Conservation (phyloP, 148 eudicot species). For the Fagopyrum tataricum region DNA sequence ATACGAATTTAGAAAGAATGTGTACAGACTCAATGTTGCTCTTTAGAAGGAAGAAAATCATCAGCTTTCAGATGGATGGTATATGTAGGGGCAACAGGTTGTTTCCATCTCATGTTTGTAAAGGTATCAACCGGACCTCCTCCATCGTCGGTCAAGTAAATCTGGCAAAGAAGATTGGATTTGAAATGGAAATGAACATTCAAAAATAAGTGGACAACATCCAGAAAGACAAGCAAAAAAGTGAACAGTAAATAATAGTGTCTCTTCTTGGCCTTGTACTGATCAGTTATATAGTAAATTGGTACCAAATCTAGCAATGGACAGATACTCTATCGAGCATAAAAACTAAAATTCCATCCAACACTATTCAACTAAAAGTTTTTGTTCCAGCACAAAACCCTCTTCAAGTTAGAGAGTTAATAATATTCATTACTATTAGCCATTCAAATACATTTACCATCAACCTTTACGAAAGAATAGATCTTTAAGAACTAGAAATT, state of each 20-base stretch:
- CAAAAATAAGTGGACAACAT: not conserved
- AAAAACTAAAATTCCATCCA: not conserved
- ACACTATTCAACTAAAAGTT: not conserved
- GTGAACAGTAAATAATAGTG: no score
- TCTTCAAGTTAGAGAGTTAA: not conserved
- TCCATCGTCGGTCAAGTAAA: slow-evolving; percentile 97
- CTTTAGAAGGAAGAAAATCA: slow-evolving; percentile 82
- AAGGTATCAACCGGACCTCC: slow-evolving; percentile 92
- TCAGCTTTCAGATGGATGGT: slow-evolving; percentile 85
- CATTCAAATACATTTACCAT: not conserved
- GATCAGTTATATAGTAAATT: not conserved
- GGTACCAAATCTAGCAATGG: not conserved
- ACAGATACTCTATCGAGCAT: not conserved
- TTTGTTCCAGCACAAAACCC: not conserved
- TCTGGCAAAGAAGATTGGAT: slow-evolving; percentile 27
- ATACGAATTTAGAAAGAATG: slow-evolving; percentile 89
- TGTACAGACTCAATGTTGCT: slow-evolving; percentile 70
- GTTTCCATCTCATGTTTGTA: slow-evolving; percentile 95
- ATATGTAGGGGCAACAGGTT: slow-evolving; percentile 92
- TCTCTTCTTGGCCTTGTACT: not conserved
- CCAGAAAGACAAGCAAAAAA: slow-evolving; percentile 3
- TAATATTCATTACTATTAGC: not conserved
- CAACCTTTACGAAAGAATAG: not conserved
- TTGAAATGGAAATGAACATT: not conserved
- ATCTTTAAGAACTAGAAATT: not conserved